A percentile compares a stretch with the other conserved stretches of the same genome.
Evolutionary conservation across 2,329 filamentous ascomycete genomes (phyloP).

Genomic region (Cylindrodendrum hubeiense): DNA sequence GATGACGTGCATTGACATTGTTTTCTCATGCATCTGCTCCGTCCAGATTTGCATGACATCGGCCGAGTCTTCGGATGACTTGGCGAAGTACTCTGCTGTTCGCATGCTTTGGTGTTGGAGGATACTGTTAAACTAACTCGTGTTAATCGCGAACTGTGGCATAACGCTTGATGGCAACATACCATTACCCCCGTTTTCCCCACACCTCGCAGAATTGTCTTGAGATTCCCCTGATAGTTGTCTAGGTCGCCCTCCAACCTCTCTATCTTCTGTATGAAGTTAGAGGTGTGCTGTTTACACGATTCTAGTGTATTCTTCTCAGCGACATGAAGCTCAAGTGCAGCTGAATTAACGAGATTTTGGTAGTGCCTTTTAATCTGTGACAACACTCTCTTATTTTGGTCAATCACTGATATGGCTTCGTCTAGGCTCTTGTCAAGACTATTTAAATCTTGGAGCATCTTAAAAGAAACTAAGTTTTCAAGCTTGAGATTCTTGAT

Average conservation of each 20-base stretch:
- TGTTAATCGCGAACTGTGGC: neutral
- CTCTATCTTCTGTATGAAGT: neutral
- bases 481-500: constrained; percentile 3
- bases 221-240: constrained; percentile 17
- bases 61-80: constrained; percentile 9
- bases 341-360: neutral
- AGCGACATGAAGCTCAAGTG: neutral
- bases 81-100: constrained; percentile 14
- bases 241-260: constrained; percentile 6
- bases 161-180: neutral
- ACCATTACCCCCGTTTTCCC: constrained; percentile 13
- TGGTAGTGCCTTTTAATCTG: constrained; percentile 10
- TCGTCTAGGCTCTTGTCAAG: neutral
- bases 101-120: constrained; percentile 17
- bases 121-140: constrained; percentile 13
- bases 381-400: constrained; percentile 3
- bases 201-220: constrained; percentile 1
- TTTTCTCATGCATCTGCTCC: constrained; percentile 21
- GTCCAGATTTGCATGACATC: constrained; percentile 19
- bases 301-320: neutral
- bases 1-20: constrained; percentile 27
- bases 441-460: neutral
- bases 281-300: neutral
- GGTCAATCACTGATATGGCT: constrained; percentile 8
- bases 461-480: neutral